Conservation (phyloP, 768 basidiomycete genomes). For the Hypholoma fasciculare region DNA sequence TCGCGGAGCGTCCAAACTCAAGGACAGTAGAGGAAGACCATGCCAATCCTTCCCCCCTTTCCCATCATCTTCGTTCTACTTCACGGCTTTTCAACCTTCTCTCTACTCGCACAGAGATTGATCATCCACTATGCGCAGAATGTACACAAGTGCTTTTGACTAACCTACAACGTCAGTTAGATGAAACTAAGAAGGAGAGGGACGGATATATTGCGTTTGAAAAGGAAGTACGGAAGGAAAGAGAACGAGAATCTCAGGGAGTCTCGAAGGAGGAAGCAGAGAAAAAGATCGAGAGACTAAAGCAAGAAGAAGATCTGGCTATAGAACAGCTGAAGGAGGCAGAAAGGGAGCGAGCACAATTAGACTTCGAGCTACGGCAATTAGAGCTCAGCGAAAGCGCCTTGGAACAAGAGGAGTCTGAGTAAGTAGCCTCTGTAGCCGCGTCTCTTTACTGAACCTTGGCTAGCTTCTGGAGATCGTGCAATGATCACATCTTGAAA, state of each 20-base stretch:
- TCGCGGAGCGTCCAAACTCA: slow-evolving; percentile 24
- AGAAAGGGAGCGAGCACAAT: slow-evolving; percentile 73
- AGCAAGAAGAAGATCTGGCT: slow-evolving; percentile 64
- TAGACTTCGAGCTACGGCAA: slow-evolving; percentile 69
- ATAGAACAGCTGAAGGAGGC: slow-evolving; percentile 75
- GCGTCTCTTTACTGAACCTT: neutral
- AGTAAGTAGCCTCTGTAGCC: slow-evolving; percentile 47
- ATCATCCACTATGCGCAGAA: slow-evolving; percentile 94
- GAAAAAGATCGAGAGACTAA: slow-evolving; percentile 71
- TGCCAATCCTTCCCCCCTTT: slow-evolving; percentile 69
- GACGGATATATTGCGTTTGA: slow-evolving; percentile 95
- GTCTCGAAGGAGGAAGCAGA: slow-evolving; percentile 65
- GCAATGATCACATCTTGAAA: slow-evolving; percentile 70
- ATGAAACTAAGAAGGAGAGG: slow-evolving; percentile 88
- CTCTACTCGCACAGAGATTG: slow-evolving; percentile 76
- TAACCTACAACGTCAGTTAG: slow-evolving; percentile 76
- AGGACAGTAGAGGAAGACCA: slow-evolving; percentile 50
- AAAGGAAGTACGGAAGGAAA: slow-evolving; percentile 81
- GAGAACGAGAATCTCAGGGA: slow-evolving; percentile 67
- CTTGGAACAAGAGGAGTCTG: slow-evolving; percentile 81
- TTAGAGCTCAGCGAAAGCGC: slow-evolving; percentile 78
- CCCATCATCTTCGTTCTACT: slow-evolving; percentile 76
- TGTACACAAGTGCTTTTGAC: slow-evolving; percentile 84
- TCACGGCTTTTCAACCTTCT: slow-evolving; percentile 74
- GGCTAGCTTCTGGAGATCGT: slow-evolving; percentile 72